Evolutionary conservation across 2,329 filamentous ascomycete genomes (phyloP).

Genomic region (Bimuria novae-zelandiae): DNA sequence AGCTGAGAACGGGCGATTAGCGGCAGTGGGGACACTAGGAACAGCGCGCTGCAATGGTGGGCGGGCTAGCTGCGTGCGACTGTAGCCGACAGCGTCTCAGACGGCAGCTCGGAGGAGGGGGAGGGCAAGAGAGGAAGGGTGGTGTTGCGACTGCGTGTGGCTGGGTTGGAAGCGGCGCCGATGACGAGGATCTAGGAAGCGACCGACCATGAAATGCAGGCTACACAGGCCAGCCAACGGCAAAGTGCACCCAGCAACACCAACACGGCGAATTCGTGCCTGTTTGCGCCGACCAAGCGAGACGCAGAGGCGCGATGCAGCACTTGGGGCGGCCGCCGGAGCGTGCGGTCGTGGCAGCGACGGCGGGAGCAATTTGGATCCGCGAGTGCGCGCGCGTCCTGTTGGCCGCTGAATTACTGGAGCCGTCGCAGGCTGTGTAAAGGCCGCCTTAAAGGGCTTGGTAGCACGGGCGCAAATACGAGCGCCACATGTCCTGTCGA

Average conservation of each 20-base stretch:
- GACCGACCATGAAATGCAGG: background rate
- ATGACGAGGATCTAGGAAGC: background rate
- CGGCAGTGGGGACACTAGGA: background rate
- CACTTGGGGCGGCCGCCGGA: background rate
- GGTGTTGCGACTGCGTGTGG: background rate
- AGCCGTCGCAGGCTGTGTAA: conserved; percentile 3
- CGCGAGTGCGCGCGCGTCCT: conserved; percentile 1
- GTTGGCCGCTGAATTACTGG: background rate
- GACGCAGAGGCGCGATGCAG: background rate
- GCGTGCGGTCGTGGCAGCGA: background rate
- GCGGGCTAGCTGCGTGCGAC: background rate
- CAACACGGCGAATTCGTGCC: background rate
- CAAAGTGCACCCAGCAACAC: too few species aligned
- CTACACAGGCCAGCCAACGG: background rate
- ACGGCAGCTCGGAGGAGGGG: background rate
- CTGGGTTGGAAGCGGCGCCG: background rate
- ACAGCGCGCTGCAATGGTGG: background rate
- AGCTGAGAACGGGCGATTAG: conserved; percentile 1
- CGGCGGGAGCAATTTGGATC: background rate
- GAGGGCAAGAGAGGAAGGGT: background rate
- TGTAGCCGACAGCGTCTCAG: conserved; percentile 2
- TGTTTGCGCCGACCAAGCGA: background rate
- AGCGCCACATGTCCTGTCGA: too few species aligned
- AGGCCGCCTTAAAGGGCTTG: too few species aligned
- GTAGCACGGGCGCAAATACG: too few species aligned